These are phyloP conservation scores for Arthroderma sp. DNA, from an alignment of 2,329 filamentous ascomycete species.

Conservation along the genomic window DNA sequence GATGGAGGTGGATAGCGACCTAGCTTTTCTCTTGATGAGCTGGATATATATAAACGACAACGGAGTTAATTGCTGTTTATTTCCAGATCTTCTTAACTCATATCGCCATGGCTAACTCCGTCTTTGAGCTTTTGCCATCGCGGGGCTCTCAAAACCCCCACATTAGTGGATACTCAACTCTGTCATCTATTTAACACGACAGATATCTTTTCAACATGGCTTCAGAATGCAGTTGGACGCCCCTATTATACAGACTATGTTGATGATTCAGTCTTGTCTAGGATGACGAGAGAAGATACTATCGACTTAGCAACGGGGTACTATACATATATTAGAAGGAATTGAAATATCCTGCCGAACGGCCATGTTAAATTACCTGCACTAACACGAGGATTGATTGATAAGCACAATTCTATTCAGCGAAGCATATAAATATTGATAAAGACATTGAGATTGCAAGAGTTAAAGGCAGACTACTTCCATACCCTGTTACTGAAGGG, in stretches of 20 bases:
- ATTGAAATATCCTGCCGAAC: neutral
- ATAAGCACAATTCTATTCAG: neutral
- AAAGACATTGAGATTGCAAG: neutral
- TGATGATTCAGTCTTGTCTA: neutral
- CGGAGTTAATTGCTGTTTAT: neutral
- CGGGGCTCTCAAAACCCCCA: neutral
- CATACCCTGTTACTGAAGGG: neutral
- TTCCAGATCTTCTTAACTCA: neutral
- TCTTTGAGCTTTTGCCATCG: neutral
- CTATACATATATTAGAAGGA: no score
- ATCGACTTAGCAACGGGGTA: no score
- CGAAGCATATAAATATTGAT: conserved; percentile 22
- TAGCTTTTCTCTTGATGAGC: neutral
- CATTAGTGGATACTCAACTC: no score
- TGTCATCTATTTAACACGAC: no score
- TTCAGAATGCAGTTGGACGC: neutral
- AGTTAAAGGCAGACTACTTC: neutral
- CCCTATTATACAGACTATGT: neutral
- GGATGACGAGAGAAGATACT: neutral
- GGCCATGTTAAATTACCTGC: neutral
- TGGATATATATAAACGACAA: neutral
- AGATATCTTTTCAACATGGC: no score
- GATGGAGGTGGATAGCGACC: neutral
- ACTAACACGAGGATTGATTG: conserved; percentile 1
- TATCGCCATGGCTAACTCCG: neutral